phyloP scores from a whole-genome alignment of 78 protist genomes.

The Pigoraptor vietnamica region DNA sequence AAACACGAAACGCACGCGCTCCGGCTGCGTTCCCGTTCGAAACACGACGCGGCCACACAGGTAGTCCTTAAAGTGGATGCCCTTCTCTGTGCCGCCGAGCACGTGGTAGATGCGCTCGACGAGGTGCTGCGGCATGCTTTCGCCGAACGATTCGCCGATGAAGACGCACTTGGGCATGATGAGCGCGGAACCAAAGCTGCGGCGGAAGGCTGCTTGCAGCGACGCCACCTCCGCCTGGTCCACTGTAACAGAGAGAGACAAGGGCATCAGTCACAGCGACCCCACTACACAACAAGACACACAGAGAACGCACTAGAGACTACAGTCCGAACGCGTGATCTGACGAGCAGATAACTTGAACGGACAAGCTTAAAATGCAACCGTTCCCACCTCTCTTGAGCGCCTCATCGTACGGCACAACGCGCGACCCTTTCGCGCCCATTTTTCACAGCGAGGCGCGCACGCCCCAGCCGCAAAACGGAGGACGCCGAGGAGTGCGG shows the following conservation, averaged over 20 bases:
- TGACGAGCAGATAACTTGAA: no score
- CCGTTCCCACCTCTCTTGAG: neutral
- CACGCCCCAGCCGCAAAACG: no score
- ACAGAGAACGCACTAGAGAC: no score
- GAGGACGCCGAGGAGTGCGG: no score
- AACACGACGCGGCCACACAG: neutral
- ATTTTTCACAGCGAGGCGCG: neutral
- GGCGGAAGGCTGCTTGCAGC: neutral
- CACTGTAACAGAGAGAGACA: no score
- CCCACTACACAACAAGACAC: no score
- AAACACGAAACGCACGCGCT: neutral
- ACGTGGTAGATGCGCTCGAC: neutral
- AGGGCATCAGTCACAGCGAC: no score
- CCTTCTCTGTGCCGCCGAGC: neutral
- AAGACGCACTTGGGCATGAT: neutral
- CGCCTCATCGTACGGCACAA: neutral
- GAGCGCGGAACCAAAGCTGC: neutral
- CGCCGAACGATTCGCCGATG: neutral
- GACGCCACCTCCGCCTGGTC: neutral
- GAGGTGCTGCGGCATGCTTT: neutral
- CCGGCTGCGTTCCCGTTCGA: neutral
- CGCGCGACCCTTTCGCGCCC: neutral
- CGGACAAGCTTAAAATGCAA: no score
- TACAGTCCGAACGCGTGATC: no score
- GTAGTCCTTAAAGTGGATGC: conserved; percentile 2